Conservation (phyloP, 2,329 filamentous ascomycete species). For the Botrytis cinerea region DNA sequence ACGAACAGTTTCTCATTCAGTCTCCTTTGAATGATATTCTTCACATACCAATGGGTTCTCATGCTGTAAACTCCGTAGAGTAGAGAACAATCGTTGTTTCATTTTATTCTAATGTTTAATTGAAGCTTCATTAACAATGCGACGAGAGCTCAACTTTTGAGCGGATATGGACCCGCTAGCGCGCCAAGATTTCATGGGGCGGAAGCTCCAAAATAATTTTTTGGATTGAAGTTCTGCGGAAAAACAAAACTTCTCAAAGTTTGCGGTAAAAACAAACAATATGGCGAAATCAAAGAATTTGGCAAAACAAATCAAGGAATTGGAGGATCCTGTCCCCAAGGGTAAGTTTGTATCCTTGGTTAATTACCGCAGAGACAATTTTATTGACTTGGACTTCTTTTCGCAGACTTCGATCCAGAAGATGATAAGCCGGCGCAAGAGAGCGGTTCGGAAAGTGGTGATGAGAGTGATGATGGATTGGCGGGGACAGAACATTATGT, state of each 20-base stretch:
- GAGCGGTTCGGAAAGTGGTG: constrained; percentile 47
- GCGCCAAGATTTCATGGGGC: constrained; percentile 36
- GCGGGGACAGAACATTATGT: constrained; percentile 86
- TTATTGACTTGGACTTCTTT: constrained; percentile 26
- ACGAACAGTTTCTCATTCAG: constrained; percentile 15
- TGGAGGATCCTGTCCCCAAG: constrained; percentile 58
- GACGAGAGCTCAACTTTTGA: constrained; percentile 19
- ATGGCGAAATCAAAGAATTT: constrained; percentile 55
- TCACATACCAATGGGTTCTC: constrained; percentile 79
- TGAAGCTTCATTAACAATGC: constrained; percentile 26
- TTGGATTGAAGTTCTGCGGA: constrained; percentile 19
- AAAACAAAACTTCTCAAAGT: constrained; percentile 30
- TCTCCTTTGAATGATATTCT: not conserved
- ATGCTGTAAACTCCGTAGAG: constrained; percentile 60
- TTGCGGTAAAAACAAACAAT: constrained; percentile 25
- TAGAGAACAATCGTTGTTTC: constrained; percentile 55
- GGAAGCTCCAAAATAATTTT: constrained; percentile 26
- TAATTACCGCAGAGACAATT: not conserved
- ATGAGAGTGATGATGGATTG: constrained; percentile 53
- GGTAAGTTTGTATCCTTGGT: constrained; percentile 48
- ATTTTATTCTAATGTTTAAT: constrained; percentile 32
- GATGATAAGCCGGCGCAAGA: constrained; percentile 36
- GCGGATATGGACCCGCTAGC: constrained; percentile 34
- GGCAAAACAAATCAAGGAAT: constrained; percentile 61
- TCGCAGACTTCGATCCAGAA: constrained; percentile 46